These are phyloP conservation scores for Hura crepitans DNA, from an alignment of 441 rosid species.

Conservation along the genomic window DNA sequence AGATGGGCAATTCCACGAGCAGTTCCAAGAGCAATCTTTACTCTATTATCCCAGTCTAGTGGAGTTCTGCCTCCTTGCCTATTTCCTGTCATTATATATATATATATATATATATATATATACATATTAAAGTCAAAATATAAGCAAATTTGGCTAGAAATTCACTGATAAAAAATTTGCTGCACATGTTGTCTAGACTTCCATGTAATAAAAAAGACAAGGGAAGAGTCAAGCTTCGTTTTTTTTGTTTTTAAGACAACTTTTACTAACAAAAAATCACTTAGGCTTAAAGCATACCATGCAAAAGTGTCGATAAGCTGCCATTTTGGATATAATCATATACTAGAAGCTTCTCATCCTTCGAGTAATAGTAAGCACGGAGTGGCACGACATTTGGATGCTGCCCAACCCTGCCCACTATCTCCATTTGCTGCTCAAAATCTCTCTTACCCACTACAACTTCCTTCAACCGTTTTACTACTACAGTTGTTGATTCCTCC, in stretches of 20 bases:
- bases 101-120: neutral
- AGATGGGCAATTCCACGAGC: constrained; percentile 71
- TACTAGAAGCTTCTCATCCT: constrained; percentile 93
- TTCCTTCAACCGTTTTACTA: constrained; percentile 82
- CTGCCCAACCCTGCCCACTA: constrained; percentile 63
- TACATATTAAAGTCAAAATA: constrained; percentile 8
- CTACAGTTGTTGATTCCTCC: constrained; percentile 78
- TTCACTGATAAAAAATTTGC: neutral
- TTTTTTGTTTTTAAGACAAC: constrained; percentile 7
- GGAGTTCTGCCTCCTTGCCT: constrained; percentile 58
- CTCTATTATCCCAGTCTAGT: constrained; percentile 69
- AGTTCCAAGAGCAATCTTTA: constrained; percentile 67
- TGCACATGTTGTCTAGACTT: neutral
- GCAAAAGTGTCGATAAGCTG: constrained; percentile 69
- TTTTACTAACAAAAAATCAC: neutral
- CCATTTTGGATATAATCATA: constrained; percentile 62
- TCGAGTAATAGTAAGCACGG: constrained; percentile 83
- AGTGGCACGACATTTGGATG: constrained; percentile 75
- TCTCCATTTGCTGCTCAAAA: constrained; percentile 89
- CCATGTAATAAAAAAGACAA: neutral
- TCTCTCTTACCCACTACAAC: constrained; percentile 69
- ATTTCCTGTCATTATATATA: constrained; percentile 42
- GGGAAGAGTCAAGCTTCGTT: neutral
- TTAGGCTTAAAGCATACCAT: constrained; percentile 44
- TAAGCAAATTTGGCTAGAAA: neutral